phyloP scores from a whole-genome alignment of 1,284 basidiomycete species.

The Leccinum brunneo-olivaceum region DNA sequence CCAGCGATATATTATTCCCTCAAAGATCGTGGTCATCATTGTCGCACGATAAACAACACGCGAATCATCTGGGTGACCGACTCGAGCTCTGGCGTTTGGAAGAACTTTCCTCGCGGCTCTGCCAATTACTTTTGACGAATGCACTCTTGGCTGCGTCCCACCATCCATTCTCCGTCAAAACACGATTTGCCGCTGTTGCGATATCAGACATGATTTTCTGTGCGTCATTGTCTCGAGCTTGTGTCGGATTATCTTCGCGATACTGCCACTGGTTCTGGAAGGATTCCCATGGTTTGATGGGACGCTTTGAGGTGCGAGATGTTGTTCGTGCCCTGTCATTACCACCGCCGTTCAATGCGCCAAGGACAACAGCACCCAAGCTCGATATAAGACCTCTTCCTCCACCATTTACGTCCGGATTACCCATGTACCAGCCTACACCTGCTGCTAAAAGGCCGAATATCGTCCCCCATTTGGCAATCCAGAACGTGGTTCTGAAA shows the following conservation, averaged over 20 bases:
- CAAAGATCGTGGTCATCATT: not conserved
- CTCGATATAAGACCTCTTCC: conserved; percentile 34
- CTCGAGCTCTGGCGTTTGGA: conserved; percentile 8
- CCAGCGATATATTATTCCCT: conserved; percentile 3
- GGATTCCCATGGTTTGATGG: conserved; percentile 60
- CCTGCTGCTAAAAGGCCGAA: conserved; percentile 45
- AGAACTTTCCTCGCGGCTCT: conserved; percentile 12
- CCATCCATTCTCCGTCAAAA: conserved; percentile 35
- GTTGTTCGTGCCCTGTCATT: conserved; percentile 27
- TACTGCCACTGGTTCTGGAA: conserved; percentile 60
- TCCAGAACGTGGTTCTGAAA: conserved; percentile 56
- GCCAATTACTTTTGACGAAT: conserved; percentile 18
- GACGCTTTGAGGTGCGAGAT: conserved; percentile 23
- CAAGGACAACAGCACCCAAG: conserved; percentile 38
- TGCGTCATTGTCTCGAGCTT: conserved; percentile 28
- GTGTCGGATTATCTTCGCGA: conserved; percentile 24
- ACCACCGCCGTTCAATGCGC: conserved; percentile 38
- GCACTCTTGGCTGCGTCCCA: conserved; percentile 38
- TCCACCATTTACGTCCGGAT: conserved; percentile 29
- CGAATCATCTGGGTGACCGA: conserved; percentile 12
- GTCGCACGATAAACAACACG: conserved; percentile 2
- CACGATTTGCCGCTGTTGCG: conserved; percentile 33
- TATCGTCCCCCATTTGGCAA: conserved; percentile 70
- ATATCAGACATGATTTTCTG: conserved; percentile 41
- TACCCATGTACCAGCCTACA: conserved; percentile 47